Base-by-base conservation (phyloP, 257 asterid genomes). In the Solanum corneliomulleri region DNA sequence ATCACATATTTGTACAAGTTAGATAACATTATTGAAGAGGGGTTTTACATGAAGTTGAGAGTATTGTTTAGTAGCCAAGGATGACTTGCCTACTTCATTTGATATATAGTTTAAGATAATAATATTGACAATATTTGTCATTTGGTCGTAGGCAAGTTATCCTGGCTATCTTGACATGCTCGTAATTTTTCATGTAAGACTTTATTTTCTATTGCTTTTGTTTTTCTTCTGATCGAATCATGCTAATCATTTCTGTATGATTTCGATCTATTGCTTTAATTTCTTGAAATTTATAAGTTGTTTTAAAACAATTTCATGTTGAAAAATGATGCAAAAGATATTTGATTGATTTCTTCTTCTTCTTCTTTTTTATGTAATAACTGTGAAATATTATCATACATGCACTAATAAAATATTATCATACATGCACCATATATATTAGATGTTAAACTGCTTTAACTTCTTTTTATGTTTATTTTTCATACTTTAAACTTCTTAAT, bases 1-100 rank as follows among this genome's bases (percentile, higher is more conserved):
- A 77, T 77, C 58, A 44, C 84, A 77, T 77, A n/a, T 29, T 77
- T 76, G 35, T 42, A n/a, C 11, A 18, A 77, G 6, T 25, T 76
- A 21, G 42, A 6, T 76, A 11, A 76, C 47, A 68, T 25, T 4
- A 47, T 6, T 37, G 89, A 89, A 89, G 86, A 76, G 80, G 86
- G 91, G 91, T 89, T 90, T 89, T 91, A 84, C 90, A 87, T 90
- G 93, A 87, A 66, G 78, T 85, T 83, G 85, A 82, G 77, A 83
- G 64, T 86, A 85, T 86, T 70, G 86, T 89, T 87, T 87, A 90
- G 82, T 90, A 91, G 92, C 88, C 92, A 90, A 91, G 91, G 93
- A 91, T 91, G 93, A 89, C 90, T 91, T 91, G 91, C 93, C 93
- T 89, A 82, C 70, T 87, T 88, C 81, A 85, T 83, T 87, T 60